These are phyloP conservation scores for Trichoderma semiorbis DNA, from an alignment of 2,329 filamentous ascomycete species.

Conservation along the genomic window DNA sequence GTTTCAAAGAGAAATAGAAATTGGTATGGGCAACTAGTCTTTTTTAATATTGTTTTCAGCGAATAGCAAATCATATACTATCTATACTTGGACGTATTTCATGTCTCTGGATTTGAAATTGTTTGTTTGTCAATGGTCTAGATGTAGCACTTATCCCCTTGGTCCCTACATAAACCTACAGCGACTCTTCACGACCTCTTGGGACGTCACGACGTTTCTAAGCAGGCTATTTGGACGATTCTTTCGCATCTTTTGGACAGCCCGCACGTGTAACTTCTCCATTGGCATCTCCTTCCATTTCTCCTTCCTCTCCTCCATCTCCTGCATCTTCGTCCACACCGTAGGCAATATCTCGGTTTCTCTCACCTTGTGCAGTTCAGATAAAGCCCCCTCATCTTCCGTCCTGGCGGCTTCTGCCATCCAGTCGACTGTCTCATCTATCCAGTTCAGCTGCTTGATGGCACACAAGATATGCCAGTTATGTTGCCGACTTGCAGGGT, in stretches of 20 bases:
- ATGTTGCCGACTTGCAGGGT: not conserved
- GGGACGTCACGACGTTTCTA: not conserved
- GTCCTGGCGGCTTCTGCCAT: not conserved
- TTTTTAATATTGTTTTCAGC: not conserved
- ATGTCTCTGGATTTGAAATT: not conserved
- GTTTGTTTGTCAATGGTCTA: not conserved
- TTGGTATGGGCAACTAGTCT: not conserved
- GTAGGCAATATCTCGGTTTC: not conserved
- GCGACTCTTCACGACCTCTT: not conserved
- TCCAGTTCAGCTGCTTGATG: not conserved
- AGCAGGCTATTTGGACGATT: slow-evolving; percentile 1
- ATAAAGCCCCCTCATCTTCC: not conserved
- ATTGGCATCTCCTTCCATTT: not conserved
- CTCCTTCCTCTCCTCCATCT: not conserved
- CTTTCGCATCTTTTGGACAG: not conserved
- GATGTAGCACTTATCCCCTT: not conserved
- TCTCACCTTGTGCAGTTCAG: not conserved
- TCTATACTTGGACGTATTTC: not conserved
- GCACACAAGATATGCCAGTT: not conserved
- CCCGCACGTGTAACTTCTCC: not conserved
- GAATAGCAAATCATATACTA: not conserved
- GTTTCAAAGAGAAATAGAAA: not conserved
- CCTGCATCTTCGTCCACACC: not conserved
- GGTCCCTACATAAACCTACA: not conserved
- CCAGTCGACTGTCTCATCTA: not conserved